Percentiles rank a stretch among this genome's conserved stretches.
Conservation (phyloP, 352 stramenopile species). For the Pelagophyceae sp. region DNA sequence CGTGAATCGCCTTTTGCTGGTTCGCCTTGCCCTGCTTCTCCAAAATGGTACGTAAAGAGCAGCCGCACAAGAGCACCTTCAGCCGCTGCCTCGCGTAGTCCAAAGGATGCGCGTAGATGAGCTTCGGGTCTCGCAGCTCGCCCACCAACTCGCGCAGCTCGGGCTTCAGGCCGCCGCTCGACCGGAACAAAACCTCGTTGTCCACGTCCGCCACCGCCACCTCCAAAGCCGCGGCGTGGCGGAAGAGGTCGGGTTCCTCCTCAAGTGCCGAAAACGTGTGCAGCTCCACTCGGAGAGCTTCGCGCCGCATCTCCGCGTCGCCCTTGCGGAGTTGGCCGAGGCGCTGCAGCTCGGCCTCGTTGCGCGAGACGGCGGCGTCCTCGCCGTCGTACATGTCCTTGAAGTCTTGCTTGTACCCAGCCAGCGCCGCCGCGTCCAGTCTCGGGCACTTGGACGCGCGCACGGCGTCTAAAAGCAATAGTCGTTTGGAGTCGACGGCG, state of each 20-base stretch:
- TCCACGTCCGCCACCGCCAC: slow-evolving; percentile 41
- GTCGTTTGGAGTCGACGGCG: slow-evolving; percentile 45
- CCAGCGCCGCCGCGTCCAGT: slow-evolving; percentile 44
- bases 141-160: slow-evolving; percentile 58
- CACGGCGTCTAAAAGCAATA: slow-evolving; percentile 49
- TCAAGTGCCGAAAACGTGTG: slow-evolving; percentile 41
- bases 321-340: slow-evolving; percentile 42
- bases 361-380: slow-evolving; percentile 51
- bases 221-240: slow-evolving; percentile 25
- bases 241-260: slow-evolving; percentile 33
- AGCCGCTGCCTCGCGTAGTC: slow-evolving; percentile 22
- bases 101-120: slow-evolving; percentile 64
- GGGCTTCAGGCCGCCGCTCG: slow-evolving; percentile 57
- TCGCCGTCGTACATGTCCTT: slow-evolving; percentile 52
- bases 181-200: slow-evolving; percentile 69
- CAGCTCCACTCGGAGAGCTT: slow-evolving; percentile 38
- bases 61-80: slow-evolving; percentile 48
- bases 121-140: slow-evolving; percentile 50
- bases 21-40: slow-evolving; percentile 64
- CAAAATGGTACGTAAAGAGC: slow-evolving; percentile 55
- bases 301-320: slow-evolving; percentile 29
- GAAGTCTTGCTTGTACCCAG: slow-evolving; percentile 44
- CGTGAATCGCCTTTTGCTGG: slow-evolving; percentile 54
- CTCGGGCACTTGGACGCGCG: slow-evolving; percentile 33
- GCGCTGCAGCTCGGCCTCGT: slow-evolving; percentile 47